Conservation (phyloP, 352 stramenopile species). For the Phytopythium delawarense region DNA sequence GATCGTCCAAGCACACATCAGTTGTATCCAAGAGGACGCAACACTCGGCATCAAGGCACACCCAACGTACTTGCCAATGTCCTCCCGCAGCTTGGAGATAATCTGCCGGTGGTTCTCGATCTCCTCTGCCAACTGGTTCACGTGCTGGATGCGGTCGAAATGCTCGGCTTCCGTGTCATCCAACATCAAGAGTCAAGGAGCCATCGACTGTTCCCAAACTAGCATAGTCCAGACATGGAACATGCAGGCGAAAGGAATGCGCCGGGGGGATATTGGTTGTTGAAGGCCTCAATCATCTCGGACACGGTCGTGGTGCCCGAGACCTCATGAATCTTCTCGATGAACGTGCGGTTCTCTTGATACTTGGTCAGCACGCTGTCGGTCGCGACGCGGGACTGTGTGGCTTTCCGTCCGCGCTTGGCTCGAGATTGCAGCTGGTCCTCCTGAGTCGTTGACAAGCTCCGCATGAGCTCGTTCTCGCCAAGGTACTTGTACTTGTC, state of each 20-base stretch:
- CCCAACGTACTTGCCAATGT: slow-evolving; percentile 66
- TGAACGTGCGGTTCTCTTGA: slow-evolving; percentile 74
- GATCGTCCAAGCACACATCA: neutral
- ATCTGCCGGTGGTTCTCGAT: slow-evolving; percentile 73
- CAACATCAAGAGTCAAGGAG: slow-evolving; percentile 18
- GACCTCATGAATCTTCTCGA: slow-evolving; percentile 81
- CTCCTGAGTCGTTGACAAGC: slow-evolving; percentile 42
- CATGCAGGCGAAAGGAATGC: neutral
- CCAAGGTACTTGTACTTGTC: slow-evolving; percentile 68
- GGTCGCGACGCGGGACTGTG: slow-evolving; percentile 58
- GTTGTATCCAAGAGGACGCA: neutral
- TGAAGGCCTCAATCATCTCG: slow-evolving; percentile 84
- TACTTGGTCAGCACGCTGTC: slow-evolving; percentile 71
- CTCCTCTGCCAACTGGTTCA: slow-evolving; percentile 79
- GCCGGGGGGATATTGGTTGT: slow-evolving; percentile 62
- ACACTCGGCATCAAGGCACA: neutral
- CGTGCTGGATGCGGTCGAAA: slow-evolving; percentile 78
- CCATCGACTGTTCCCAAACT: neutral
- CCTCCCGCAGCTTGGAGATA: slow-evolving; percentile 65
- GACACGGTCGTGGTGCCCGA: slow-evolving; percentile 73
- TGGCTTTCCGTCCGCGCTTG: slow-evolving; percentile 58
- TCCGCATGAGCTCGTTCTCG: slow-evolving; percentile 70
- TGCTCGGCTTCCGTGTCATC: slow-evolving; percentile 55
- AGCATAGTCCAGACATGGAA: neutral
- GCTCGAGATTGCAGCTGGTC: slow-evolving; percentile 43